A percentile compares a stretch with the other conserved stretches of the same genome.
phyloP scores from a whole-genome alignment of 345 rosid species.

The Sonneratia alba region DNA sequence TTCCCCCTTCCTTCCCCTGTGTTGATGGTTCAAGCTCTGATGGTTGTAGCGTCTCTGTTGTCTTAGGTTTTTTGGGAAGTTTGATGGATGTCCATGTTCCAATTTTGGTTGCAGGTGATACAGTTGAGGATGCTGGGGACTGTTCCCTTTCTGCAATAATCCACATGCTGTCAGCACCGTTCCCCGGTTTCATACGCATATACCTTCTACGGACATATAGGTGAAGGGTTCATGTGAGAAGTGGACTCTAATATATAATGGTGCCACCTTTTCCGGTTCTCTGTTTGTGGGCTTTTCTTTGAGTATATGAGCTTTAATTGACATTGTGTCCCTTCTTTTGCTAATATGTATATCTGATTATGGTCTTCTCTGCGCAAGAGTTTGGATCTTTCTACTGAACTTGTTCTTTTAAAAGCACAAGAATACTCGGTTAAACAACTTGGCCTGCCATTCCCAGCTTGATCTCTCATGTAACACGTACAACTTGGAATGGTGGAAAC shows the following conservation, averaged over 20 bases:
- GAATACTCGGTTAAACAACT: too few relatives aligned
- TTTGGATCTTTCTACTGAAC: not conserved
- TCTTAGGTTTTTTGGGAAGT: not conserved
- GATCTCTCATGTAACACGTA: too few relatives aligned
- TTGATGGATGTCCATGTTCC: not conserved
- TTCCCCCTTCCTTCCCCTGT: not conserved
- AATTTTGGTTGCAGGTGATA: conserved; percentile 37
- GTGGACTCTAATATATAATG: not conserved
- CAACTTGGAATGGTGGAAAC: too few relatives aligned
- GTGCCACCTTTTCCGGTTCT: not conserved
- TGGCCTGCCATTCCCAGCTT: too few relatives aligned
- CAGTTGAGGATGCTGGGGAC: conserved; percentile 4
- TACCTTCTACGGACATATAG: not conserved
- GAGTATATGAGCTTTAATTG: not conserved
- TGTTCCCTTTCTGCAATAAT: not conserved
- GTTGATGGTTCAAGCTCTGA: not conserved
- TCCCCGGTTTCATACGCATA: not conserved
- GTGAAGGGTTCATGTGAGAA: conserved; percentile 1
- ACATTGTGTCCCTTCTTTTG: not conserved
- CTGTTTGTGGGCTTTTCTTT: not conserved
- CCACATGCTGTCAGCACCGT: not conserved
- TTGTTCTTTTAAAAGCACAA: too few relatives aligned
- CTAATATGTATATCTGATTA: not conserved
- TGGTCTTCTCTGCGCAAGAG: not conserved
- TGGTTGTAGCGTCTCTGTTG: not conserved